phyloP scores from a whole-genome alignment of 257 asterid genomes.

The Misopates orontium region DNA sequence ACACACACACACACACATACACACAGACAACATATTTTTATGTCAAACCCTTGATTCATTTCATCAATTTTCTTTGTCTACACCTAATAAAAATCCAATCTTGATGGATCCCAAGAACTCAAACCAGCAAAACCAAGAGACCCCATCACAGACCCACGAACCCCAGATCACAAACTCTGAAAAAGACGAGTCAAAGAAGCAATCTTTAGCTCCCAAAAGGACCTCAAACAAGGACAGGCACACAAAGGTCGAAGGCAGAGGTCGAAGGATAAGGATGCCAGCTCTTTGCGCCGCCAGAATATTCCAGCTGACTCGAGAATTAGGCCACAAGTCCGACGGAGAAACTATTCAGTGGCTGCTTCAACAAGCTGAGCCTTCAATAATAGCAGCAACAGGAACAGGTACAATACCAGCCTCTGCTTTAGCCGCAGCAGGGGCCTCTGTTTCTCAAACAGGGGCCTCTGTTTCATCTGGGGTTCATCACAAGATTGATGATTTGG shows the following conservation, averaged over 20 bases:
- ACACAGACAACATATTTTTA: too few relatives aligned
- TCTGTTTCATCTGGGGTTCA: slow-evolving; percentile 34
- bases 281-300: slow-evolving; percentile 57
- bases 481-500: slow-evolving; percentile 31
- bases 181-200: slow-evolving; percentile 1
- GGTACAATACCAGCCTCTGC: slow-evolving; percentile 68
- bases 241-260: slow-evolving; percentile 60
- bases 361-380: slow-evolving; percentile 58
- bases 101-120: slow-evolving; percentile 8
- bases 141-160: neutral
- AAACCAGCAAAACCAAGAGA: neutral
- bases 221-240: slow-evolving; percentile 58
- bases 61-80: neutral
- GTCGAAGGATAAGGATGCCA: slow-evolving; percentile 57
- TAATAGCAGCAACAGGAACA: slow-evolving; percentile 55
- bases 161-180: neutral
- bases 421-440: slow-evolving; percentile 43
- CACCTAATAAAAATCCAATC: neutral
- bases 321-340: slow-evolving; percentile 58
- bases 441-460: slow-evolving; percentile 52
- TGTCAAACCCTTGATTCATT: too few relatives aligned
- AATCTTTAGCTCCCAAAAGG: slow-evolving; percentile 40
- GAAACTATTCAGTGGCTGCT: slow-evolving; percentile 60
- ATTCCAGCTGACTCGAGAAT: slow-evolving; percentile 49
- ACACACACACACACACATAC: neutral